Evolutionary conservation across 2,329 filamentous ascomycete genomes (phyloP).

Genomic region (Cladorrhinum sp.): DNA sequence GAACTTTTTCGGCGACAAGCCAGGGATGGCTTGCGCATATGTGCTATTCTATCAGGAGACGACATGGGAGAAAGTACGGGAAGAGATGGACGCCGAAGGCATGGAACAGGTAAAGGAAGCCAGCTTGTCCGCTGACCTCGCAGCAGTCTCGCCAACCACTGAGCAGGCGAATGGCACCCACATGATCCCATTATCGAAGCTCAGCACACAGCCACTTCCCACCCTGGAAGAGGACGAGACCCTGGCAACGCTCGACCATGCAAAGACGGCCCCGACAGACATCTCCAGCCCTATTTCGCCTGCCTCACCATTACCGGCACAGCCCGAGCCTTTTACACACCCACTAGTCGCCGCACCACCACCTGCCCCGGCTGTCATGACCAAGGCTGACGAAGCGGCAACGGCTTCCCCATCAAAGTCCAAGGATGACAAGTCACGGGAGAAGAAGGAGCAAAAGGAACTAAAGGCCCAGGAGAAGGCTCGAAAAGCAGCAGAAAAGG

Average conservation of each 20-base stretch:
- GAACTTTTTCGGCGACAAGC: constrained; percentile 95
- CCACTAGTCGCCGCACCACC: constrained; percentile 32
- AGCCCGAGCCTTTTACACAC: constrained; percentile 21
- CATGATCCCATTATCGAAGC: constrained; percentile 44
- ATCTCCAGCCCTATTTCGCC: constrained; percentile 22
- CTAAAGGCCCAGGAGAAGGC: constrained; percentile 52
- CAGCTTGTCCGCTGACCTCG: constrained; percentile 54
- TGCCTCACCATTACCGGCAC: constrained; percentile 26
- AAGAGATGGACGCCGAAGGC: constrained; percentile 81
- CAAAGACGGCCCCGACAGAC: constrained; percentile 57
- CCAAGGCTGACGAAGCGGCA: constrained; percentile 25
- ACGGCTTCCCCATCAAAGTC: constrained; percentile 34
- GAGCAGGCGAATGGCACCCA: constrained; percentile 44
- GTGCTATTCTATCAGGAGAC: constrained; percentile 98
- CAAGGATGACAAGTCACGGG: constrained; percentile 62
- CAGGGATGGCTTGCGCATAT: constrained; percentile 89
- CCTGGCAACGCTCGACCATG: constrained; percentile 62
- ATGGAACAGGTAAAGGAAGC: constrained; percentile 58
- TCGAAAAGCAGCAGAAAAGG: constrained; percentile 46
- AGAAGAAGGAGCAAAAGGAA: constrained; percentile 70
- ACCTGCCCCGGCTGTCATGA: constrained; percentile 27
- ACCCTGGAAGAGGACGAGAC: constrained; percentile 47
- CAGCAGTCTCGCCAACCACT: constrained; percentile 39
- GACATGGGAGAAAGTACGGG: constrained; percentile 62
- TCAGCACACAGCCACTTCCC: constrained; percentile 47